phyloP scores from a whole-genome alignment of 306 rosid species.

The Potentilla sterilis region DNA sequence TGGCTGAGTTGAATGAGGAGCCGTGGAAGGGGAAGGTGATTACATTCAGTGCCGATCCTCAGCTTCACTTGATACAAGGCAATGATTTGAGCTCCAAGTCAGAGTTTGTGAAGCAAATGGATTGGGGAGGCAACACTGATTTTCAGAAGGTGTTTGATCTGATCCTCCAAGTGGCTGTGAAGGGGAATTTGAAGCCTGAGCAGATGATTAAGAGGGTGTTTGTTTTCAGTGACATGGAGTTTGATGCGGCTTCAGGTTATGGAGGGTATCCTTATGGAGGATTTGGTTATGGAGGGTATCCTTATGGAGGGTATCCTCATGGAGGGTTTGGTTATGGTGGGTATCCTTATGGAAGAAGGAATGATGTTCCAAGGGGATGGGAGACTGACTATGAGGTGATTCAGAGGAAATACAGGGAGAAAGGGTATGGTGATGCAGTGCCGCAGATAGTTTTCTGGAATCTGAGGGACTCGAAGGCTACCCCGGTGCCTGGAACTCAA shows the following conservation, averaged over 20 bases:
- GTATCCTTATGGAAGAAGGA: background rate
- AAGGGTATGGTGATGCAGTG: constrained; percentile 47
- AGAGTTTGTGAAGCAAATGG: constrained; percentile 37
- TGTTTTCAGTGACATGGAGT: constrained; percentile 80
- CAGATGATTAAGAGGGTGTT: constrained; percentile 62
- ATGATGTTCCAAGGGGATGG: constrained; percentile 30
- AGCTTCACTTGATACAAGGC: constrained; percentile 56
- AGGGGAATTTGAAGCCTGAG: constrained; percentile 48
- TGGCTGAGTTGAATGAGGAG: constrained; percentile 56
- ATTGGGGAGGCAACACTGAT: constrained; percentile 44
- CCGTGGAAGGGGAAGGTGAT: constrained; percentile 72
- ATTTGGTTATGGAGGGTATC: background rate
- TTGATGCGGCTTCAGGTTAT: constrained; percentile 41
- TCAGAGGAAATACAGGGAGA: constrained; percentile 43
- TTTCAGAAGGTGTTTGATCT: constrained; percentile 66
- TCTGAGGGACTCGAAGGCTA: constrained; percentile 50
- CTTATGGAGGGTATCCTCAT: background rate
- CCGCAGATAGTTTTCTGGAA: constrained; percentile 80
- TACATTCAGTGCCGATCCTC: constrained; percentile 45
- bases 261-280: background rate
- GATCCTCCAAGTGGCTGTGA: constrained; percentile 52
- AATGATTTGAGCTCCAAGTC: constrained; percentile 36
- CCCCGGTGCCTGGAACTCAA: constrained; percentile 46
- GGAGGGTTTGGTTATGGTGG: background rate
- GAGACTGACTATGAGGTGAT: constrained; percentile 69